These are phyloP conservation scores for Phytophthora palmivora DNA, from an alignment of 352 stramenopile genomes.

Conservation along the genomic window DNA sequence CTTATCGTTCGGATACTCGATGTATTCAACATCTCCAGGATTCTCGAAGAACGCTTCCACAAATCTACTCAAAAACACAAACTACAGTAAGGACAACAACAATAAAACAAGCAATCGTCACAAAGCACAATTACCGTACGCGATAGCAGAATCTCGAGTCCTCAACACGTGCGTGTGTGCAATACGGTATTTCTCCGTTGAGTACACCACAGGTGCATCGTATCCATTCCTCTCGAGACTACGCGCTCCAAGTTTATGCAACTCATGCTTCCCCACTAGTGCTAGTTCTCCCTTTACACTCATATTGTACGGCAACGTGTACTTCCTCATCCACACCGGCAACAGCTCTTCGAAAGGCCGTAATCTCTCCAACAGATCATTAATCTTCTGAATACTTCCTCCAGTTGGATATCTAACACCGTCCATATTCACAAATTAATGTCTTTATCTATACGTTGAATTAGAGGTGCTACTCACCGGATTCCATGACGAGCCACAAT, in stretches of 20 bases:
- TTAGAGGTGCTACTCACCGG: constrained; percentile 37
- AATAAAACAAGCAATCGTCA: neutral
- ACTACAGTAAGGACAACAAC: neutral
- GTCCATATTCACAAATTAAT: neutral
- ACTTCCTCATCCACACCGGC: constrained; percentile 68
- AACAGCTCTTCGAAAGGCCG: constrained; percentile 41
- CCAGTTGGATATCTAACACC: constrained; percentile 56
- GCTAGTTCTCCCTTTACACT: constrained; percentile 56
- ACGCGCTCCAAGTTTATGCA: constrained; percentile 44
- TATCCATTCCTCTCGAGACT: constrained; percentile 31
- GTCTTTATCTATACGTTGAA: neutral
- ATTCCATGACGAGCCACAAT: constrained; percentile 68
- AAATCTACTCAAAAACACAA: constrained; percentile 43
- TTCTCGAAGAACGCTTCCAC: constrained; percentile 61
- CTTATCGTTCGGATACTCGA: constrained; percentile 44
- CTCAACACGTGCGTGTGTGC: constrained; percentile 61
- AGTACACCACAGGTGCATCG: constrained; percentile 36
- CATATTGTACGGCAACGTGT: constrained; percentile 73
- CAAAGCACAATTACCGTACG: constrained; percentile 36
- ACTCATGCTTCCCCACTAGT: constrained; percentile 40
- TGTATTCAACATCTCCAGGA: constrained; percentile 47
- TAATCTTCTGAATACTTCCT: constrained; percentile 58
- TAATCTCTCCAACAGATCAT: constrained; percentile 50
- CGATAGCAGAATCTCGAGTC: constrained; percentile 63
- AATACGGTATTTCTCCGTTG: constrained; percentile 47